Evolutionary conservation across 2,329 filamentous ascomycete species (phyloP).

Genomic region (Colletotrichum trifolii): DNA sequence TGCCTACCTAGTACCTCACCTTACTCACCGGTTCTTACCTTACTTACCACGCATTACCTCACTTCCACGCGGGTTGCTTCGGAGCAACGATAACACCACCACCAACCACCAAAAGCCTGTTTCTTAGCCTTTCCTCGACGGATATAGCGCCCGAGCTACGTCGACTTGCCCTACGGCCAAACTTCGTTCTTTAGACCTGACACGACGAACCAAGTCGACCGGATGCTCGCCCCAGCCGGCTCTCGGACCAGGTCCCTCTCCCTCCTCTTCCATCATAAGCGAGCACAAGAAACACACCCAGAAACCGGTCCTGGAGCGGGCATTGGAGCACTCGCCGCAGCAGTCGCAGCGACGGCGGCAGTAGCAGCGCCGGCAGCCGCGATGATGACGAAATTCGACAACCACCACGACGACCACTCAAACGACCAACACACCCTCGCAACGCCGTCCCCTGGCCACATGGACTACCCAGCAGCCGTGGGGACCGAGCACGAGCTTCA

Average conservation of each 20-base stretch:
- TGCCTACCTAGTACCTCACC: no score
- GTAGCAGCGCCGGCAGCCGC: not conserved
- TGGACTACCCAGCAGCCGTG: slow-evolving; percentile 1
- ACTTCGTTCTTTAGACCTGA: slow-evolving; percentile 8
- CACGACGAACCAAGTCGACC: slow-evolving; percentile 14
- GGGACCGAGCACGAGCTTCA: not conserved
- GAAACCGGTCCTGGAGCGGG: not conserved
- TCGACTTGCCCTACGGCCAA: no score
- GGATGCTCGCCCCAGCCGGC: slow-evolving; percentile 28
- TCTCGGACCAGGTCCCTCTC: slow-evolving; percentile 31
- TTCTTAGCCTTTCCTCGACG: no score
- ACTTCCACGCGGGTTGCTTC: no score
- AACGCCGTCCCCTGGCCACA: no score
- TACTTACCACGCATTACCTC: no score
- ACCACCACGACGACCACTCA: not conserved
- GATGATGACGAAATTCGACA: slow-evolving; percentile 34
- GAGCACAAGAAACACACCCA: slow-evolving; percentile 15
- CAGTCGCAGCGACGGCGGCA: slow-evolving; percentile 13
- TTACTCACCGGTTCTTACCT: no score
- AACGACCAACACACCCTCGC: no score
- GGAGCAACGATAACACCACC: not conserved
- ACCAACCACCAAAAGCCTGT: not conserved
- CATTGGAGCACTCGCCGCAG: slow-evolving; percentile 4
- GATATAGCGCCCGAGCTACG: no score
- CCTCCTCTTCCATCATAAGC: slow-evolving; percentile 22